phyloP scores from a whole-genome alignment of 106 monocot species.

The Dioscorea dumetorum region DNA sequence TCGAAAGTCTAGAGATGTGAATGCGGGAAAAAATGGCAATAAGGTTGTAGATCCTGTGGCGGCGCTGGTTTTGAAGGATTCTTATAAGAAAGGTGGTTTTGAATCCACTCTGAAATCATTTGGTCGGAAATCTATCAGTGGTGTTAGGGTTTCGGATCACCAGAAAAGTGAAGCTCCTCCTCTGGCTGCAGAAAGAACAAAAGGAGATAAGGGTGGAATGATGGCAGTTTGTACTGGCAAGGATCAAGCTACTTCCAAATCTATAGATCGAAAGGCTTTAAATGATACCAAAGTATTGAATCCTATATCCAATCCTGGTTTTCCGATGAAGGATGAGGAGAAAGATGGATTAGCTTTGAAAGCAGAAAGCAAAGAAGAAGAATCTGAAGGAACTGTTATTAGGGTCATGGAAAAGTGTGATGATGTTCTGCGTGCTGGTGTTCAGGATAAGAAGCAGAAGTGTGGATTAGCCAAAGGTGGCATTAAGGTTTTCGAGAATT shows the following conservation, averaged over 20 bases:
- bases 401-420: neutral
- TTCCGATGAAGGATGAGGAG: neutral
- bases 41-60: neutral
- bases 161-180: no score
- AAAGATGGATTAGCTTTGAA: constrained; percentile 8
- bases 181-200: neutral
- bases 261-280: neutral
- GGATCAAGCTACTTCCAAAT: neutral
- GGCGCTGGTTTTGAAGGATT: neutral
- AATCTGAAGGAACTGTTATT: neutral
- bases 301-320: neutral
- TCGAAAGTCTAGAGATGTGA: neutral
- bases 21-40: neutral
- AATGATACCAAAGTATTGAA: neutral
- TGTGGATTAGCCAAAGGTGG: constrained; percentile 6
- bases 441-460: neutral
- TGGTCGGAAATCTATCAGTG: neutral
- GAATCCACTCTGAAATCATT: neutral
- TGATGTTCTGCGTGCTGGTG: neutral
- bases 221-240: neutral
- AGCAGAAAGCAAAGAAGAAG: neutral
- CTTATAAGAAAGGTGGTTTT: neutral
- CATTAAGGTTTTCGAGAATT: constrained; percentile 38
- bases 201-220: neutral
- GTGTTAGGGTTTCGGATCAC: neutral